Evolutionary conservation across 2,329 filamentous ascomycete species (phyloP), one percentile per base, ranked within the genome.

Genomic region (Cercospora sojina): DNA sequence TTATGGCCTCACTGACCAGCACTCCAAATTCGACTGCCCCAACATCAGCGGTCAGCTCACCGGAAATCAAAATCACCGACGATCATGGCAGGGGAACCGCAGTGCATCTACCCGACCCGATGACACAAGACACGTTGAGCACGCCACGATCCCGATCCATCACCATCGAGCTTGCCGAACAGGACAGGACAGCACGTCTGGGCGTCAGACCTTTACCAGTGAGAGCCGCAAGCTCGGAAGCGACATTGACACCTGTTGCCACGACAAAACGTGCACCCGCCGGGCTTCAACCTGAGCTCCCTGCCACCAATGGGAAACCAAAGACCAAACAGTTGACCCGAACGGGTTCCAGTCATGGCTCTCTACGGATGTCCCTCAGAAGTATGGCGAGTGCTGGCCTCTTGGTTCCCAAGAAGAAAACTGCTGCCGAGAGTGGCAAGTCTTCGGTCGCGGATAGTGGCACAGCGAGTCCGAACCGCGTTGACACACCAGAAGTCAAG

Each of bases 401-500:
- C 35, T n/a, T 64, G 13, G 58, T 47, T 3, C 58, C 62, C 27
- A 64, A 64, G 16, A 64, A 64, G 56, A 63, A 63, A 31, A 32
- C 38, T 6, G 5, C 27, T 5, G 18, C 31, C 13, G 62, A 64
- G 8, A 58, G 20, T 43, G 27, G 38, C 55, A 59, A 27, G n/a
- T 59, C 55, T 1, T 58, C 53, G 5, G 38, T 47, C 13, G 38
- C 51, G n/a, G n/a, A 43, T 20, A 64, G 62, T 31, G 62, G 58
- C 6, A 56, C 59, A 25, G 62, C 56, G 27, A 67, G 65, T 16
- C 61, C 61, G 7, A 64, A 59, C 9, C 62, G 35, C 23, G 56
- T 49, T 29, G 64, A 64, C 3, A 69, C 69, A 9, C 68, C 69
- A 12, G 69, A 70, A 49, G 61, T 71, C n/a, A 67, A 68, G 18